Percentiles rank a stretch among this genome's conserved stretches.
Conservation (phyloP, 805 yeast genomes). For the Vanderwaltozyma polyspora region DNA sequence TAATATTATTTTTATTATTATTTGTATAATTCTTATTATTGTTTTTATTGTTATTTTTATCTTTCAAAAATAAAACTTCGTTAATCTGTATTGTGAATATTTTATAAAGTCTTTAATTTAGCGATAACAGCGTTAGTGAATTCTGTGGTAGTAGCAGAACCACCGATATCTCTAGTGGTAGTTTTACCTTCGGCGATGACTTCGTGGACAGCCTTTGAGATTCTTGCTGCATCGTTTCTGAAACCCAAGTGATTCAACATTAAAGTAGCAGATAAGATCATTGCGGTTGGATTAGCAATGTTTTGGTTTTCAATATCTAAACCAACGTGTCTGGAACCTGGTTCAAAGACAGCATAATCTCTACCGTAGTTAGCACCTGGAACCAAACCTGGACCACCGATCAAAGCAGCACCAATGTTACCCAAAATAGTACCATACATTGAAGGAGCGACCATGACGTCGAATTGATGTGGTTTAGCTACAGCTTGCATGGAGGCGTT, state of each 20-base stretch:
- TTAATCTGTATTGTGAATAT: background rate
- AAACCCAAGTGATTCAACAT: slow-evolving; percentile 92
- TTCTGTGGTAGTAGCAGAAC: slow-evolving; percentile 78
- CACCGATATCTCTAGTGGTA: slow-evolving; percentile 88
- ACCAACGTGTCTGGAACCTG: slow-evolving; percentile 99
- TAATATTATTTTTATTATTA: no score
- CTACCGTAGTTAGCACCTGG: slow-evolving; percentile 98
- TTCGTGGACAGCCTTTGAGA: slow-evolving; percentile 78
- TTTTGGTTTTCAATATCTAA: slow-evolving; percentile 89
- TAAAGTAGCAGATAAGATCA: slow-evolving; percentile 85
- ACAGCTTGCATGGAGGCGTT: slow-evolving; percentile 99
- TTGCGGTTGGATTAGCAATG: slow-evolving; percentile 96
- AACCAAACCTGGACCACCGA: slow-evolving; percentile 97
- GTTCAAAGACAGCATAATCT: slow-evolving; percentile 96
- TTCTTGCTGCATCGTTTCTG: slow-evolving; percentile 71
- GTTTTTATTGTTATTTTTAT: no score
- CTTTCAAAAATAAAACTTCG: no score
- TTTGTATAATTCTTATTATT: no score
- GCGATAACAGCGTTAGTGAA: slow-evolving; percentile 84
- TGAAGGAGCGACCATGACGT: slow-evolving; percentile 95
- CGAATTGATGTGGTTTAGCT: slow-evolving; percentile 95
- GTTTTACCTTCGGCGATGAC: slow-evolving; percentile 81
- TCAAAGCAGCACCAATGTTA: slow-evolving; percentile 88
- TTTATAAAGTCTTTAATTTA: slow-evolving; percentile 34
- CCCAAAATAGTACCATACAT: slow-evolving; percentile 95